Evolutionary conservation across 2,329 filamentous ascomycete genomes (phyloP), one percentile per base, ranked within the genome.

Genomic region (Colletotrichum lupini): DNA sequence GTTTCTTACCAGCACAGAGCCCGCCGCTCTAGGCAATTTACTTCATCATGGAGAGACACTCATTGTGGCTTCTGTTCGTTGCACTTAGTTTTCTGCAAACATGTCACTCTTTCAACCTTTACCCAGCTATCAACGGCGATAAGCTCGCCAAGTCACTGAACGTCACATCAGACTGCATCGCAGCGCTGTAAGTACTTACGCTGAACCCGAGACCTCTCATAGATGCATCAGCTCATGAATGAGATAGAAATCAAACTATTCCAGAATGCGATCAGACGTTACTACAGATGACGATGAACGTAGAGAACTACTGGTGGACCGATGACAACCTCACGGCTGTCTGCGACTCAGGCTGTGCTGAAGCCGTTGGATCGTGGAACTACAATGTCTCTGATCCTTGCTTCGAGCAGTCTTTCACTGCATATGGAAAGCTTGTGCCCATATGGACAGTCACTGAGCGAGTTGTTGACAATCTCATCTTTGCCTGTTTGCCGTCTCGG

Each of bases 241-340:
- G 3, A 22, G 8, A 49, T 22, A 49, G 42, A 11, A 49, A 49
- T 1, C 42, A 49, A 22, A 59, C 57, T 59, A 59, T 59, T 14
- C 19, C 57, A 37, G 57, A 59, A 59, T 59, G 57, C 14, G 57
- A 59, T 30, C 57, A 59, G 57, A 59, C 57, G 11, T 59, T 59
- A 59, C 57, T 19, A 30, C 57, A n/a, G n/a, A 59, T 35, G 57
- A 32, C n/a, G 35, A 59, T 32, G 28, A 59, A 59, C 35, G 30
- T 59, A 19, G 30, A 59, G 30, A 59, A 35, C 57, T 28, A 22
- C 19, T 59, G 57, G 57, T 59, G 57, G 57, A 59, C 26, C 19
- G 42, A 49, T 49, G 42, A 49, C 19, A 59, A 59, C n/a, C 57
- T 59, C 7, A 59, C 28, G 22, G 30, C 35, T 22, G 16, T 32